Evolutionary conservation across 2,329 filamentous ascomycete genomes (phyloP), one percentile per base, ranked within the genome.

Genomic region (Tolypocladium endophyticum): DNA sequence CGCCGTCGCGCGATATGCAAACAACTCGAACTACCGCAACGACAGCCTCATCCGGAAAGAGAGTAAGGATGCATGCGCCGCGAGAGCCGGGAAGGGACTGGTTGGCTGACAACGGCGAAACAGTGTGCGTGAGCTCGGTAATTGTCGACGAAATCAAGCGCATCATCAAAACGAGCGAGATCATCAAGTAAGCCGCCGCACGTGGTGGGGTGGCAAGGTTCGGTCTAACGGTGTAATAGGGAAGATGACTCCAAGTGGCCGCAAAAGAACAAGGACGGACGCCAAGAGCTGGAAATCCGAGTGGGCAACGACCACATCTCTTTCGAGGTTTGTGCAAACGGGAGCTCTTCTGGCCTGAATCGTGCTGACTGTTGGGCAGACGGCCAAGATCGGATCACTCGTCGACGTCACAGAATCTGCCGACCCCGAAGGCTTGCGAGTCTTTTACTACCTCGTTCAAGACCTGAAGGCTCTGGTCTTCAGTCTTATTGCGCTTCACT

Each of bases 1-100:
- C 72, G 94, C 94, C 9, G 90, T 94, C 58, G 92, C 93, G 38
- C 87, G 94, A 76, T 99, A 99, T 77, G 94, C 94, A 64, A 99
- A 99, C 81, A 99, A 99, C 76, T 97, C 93, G 60, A 99, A 99
- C 77, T 99, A 99, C 78, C 87, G 94, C 70, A 99, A 99, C 76
- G 94, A 99, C 73, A 97, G 92, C 64, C 79, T 99, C 67, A 99
- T 99, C 71, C 89, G 94, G 65, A 99, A 99, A 92, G 94, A 99
- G 80, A 99, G 94, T 97, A 80, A 67, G 92, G 75, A 52, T 56
- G 36, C 39, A 11, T 23, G 50, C 16, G 14, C 7, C 20, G 9
- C 4, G 50, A 5, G 20, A 35, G 1, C 12, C 20, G 30, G 14
- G 50, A 3, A 2, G 30, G 12, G 30, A 20, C 30, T 35, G 4